Percentiles rank a stretch among this genome's conserved stretches.
Evolutionary conservation across 768 basidiomycete genomes (phyloP).

Genomic region (Gymnopilus dilepis): DNA sequence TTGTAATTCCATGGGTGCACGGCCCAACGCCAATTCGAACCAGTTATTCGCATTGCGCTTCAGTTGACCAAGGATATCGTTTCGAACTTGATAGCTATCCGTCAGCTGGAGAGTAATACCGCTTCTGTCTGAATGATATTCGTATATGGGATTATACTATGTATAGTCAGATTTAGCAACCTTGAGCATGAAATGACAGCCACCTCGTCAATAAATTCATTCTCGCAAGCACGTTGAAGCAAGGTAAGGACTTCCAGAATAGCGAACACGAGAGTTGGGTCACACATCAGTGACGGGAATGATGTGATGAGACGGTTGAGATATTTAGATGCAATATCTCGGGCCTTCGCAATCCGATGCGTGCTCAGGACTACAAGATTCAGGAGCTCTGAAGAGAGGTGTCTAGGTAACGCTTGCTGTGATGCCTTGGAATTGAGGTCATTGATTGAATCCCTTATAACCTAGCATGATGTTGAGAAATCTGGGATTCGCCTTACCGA

Average conservation of each 20-base stretch:
- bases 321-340: conserved; percentile 83
- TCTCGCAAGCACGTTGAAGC: conserved; percentile 85
- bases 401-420: conserved; percentile 75
- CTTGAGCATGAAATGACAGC: conserved; percentile 17
- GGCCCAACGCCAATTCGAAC: conserved; percentile 85
- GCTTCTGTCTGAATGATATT: conserved; percentile 80
- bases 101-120: conserved; percentile 79
- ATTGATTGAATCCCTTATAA: conserved; percentile 75
- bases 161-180: background rate
- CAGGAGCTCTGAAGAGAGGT: conserved; percentile 75
- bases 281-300: conserved; percentile 95
- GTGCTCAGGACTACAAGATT: conserved; percentile 79
- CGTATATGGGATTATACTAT: conserved; percentile 88
- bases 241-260: conserved; percentile 92
- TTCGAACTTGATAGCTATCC: conserved; percentile 85
- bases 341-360: conserved; percentile 80
- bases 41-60: conserved; percentile 78
- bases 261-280: conserved; percentile 83
- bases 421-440: conserved; percentile 78
- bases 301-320: conserved; percentile 85
- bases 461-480: conserved; percentile 45
- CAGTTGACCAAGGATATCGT: conserved; percentile 80
- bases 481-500: background rate
- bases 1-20: conserved; percentile 92
- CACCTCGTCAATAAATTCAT: conserved; percentile 92